Evolutionary conservation across 2,329 filamentous ascomycete species (phyloP), one percentile per base, ranked within the genome.

Genomic region (Epichloe glyceriae): DNA sequence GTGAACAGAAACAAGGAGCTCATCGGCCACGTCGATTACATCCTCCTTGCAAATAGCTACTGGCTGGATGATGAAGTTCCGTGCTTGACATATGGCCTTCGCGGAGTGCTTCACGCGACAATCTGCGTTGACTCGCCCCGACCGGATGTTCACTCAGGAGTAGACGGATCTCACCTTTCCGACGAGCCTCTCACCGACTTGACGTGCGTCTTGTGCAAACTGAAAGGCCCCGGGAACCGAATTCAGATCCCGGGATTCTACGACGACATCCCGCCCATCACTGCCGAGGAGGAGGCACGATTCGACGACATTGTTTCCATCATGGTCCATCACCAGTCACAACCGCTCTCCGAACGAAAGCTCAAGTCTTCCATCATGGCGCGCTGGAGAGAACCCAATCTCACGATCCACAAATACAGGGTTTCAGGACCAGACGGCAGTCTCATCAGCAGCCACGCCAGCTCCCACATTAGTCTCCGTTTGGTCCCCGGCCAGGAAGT

Each of bases 11-110:
- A 93, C 67, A 95, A 95, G 65, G 75, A 83, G 14, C 75, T 88
- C 22, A 95, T 98, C 58, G 93, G 93, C 1, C 75, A 87, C 10
- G 82, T 98, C 2, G 91, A 98, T 67, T 97, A 93, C 73, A 93
- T 98, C 50, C 72, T 98, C 34, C 73, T 98, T 38, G 91, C 93
- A 20, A 98, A 98, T 72, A 96, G 90, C 67, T 98, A 98, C 72
- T 98, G 93, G 93, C 76, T 98, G 1, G 89, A 97, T 62, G 91
- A 98, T 62, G 85, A 94, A 57, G 89, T 94, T 2, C 93, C 93
- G 0, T 98, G 93, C 64, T 71, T 98, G 52, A 98, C 93, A 0
- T 98, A 98, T 55, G 93, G 93, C 1, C 76, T 97, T 6, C 82
- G 93, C 46, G 93, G 93, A 22, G 91, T 98, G 26, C 83, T 98